Evolutionary conservation across 1,284 basidiomycete genomes (phyloP).

Genomic region (Psilocybe mexicana): DNA sequence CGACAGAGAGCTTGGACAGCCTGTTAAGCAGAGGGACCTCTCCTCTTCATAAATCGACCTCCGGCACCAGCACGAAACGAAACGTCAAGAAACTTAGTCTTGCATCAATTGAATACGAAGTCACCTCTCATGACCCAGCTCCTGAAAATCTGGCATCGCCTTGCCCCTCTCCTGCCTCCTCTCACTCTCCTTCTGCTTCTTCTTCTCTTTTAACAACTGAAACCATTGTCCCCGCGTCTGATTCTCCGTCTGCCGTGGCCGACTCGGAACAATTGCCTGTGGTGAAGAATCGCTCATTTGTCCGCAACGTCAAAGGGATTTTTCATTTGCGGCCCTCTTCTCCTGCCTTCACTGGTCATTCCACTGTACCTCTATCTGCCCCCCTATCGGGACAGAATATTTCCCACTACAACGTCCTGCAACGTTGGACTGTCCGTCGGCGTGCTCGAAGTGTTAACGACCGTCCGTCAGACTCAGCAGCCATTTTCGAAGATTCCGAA

Average conservation of each 20-base stretch:
- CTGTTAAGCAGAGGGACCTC: slow-evolving; percentile 21
- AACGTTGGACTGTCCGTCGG: slow-evolving; percentile 29
- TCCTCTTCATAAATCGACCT: slow-evolving; percentile 33
- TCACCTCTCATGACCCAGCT: slow-evolving; percentile 12
- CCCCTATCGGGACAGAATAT: slow-evolving; percentile 10
- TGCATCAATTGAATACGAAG: slow-evolving; percentile 33
- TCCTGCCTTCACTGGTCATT: slow-evolving; percentile 18
- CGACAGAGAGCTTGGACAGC: slow-evolving; percentile 25
- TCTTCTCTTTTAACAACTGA: slow-evolving; percentile 16
- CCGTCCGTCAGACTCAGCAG: slow-evolving; percentile 10
- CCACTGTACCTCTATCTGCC: slow-evolving; percentile 8
- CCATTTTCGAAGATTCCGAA: slow-evolving; percentile 16
- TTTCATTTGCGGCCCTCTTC: slow-evolving; percentile 30
- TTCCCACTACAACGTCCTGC: slow-evolving; percentile 20
- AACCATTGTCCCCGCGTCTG: slow-evolving; percentile 6
- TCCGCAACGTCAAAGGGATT: slow-evolving; percentile 32
- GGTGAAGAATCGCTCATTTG: slow-evolving; percentile 23
- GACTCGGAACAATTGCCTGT: slow-evolving; percentile 10
- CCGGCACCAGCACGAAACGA: slow-evolving; percentile 34
- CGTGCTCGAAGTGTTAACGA: slow-evolving; percentile 29
- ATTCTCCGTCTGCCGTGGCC: slow-evolving; percentile 6
- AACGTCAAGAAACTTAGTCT: slow-evolving; percentile 49
- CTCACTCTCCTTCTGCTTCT: slow-evolving; percentile 39
- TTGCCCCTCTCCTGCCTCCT: slow-evolving; percentile 41
- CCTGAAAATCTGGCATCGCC: slow-evolving; percentile 8